These are phyloP conservation scores for Platanthera zijinensis DNA, from an alignment of 106 monocot species.

Conservation along the genomic window DNA sequence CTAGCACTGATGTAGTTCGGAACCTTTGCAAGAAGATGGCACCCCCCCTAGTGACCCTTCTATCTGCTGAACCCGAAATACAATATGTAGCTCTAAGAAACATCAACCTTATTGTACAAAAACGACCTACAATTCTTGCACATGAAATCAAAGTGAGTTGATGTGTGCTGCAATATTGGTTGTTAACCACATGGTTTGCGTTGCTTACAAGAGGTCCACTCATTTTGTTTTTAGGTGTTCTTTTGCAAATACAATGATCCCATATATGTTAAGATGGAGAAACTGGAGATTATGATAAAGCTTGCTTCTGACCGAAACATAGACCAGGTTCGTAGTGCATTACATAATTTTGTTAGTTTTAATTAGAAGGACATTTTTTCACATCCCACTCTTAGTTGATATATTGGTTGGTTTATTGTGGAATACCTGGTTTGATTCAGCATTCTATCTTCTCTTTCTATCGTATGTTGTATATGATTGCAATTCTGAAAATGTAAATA, in stretches of 20 bases:
- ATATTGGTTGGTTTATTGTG: background rate
- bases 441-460: too few relatives aligned
- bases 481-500: too few relatives aligned
- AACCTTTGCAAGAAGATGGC: conserved; percentile 99
- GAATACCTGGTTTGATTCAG: too few relatives aligned
- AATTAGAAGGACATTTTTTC: background rate
- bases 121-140: conserved; percentile 89
- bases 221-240: conserved; percentile 53
- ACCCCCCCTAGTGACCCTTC: conserved; percentile 84
- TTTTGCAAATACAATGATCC: conserved; percentile 99
- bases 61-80: conserved; percentile 94
- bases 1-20: conserved; percentile 80
- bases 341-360: background rate
- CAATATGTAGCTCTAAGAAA: conserved; percentile 95
- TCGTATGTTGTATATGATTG: too few relatives aligned
- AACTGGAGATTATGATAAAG: conserved; percentile 99
- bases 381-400: background rate
- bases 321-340: conserved; percentile 56
- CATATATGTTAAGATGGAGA: conserved; percentile 99
- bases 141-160: conserved; percentile 94
- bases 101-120: conserved; percentile 97
- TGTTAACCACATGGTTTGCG: background rate
- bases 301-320: conserved; percentile 97
- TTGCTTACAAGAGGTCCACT: background rate
- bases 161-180: background rate